These are phyloP conservation scores for Lactarius deliciosus DNA, from an alignment of 768 basidiomycete genomes.

Conservation along the genomic window DNA sequence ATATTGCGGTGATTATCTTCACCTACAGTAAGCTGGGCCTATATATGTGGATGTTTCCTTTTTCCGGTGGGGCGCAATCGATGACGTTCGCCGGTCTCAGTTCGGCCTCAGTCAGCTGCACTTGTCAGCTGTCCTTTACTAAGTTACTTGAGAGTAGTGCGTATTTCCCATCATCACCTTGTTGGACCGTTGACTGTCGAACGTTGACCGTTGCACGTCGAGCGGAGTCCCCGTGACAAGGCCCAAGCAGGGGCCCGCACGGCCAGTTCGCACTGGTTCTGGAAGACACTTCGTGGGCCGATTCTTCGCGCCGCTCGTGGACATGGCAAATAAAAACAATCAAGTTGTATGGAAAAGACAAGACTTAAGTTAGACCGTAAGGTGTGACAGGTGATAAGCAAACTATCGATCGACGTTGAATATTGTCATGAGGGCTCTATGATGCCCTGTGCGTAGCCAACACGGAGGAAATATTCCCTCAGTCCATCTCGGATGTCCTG, in stretches of 20 bases:
- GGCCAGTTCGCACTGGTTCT: constrained; percentile 83
- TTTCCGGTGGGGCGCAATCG: neutral
- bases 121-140: neutral
- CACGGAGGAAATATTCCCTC: constrained; percentile 75
- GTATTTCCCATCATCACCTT: neutral
- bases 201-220: too few relatives aligned
- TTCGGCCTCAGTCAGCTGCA: neutral
- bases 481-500: constrained; percentile 81
- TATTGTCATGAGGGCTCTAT: constrained; percentile 49
- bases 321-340: neutral
- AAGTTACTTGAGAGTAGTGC: neutral
- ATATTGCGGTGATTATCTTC: neutral
- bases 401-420: neutral
- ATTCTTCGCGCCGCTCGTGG: constrained; percentile 69
- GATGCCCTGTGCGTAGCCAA: constrained; percentile 71
- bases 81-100: neutral
- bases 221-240: too few relatives aligned
- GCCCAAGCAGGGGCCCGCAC: neutral
- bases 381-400: constrained; percentile 6
- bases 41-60: neutral
- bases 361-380: constrained; percentile 6
- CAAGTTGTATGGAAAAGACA: neutral
- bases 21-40: neutral
- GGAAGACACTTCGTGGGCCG: constrained; percentile 52
- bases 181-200: too few relatives aligned